Base-by-base conservation (phyloP, 257 asterid genomes). In the Ocimum tenuiflorum region DNA sequence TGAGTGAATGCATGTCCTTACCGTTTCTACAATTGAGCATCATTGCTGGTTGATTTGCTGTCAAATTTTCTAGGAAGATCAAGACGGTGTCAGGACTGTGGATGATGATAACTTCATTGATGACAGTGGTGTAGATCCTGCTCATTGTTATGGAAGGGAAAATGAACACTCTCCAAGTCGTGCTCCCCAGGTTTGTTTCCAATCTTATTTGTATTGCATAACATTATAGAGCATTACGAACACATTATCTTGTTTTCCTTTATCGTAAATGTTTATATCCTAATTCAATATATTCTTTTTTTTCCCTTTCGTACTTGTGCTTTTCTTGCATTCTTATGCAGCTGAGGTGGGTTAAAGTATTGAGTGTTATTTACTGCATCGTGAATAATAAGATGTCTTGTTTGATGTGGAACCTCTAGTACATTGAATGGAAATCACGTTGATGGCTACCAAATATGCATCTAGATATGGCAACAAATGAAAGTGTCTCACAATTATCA, bases 61-160 rank as follows among this genome's bases (percentile, higher is more conserved):
- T 27, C 31, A 27, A 27, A 50, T 61, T 63, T 45, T 70, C 15
- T 65, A 81, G 90, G 89, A 86, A 74, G 94, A 86, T 61, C 82
- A 64, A 42, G 86, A 85, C n/a, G 91, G 89, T 55, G 43, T 54
- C 20, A 77, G 83, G 78, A 80, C 82, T 1, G 0, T 80, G 24
- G 82, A 85, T 71, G 95, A 81, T 75, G 92, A 85, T 71, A 85
- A 87, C 73, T 85, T 87, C 86, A 81, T 85, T 35, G 88, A 87
- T 73, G 92, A 87, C 70, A 78, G 56, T 73, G 92, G 90, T 20
- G 62, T 83, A 63, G 86, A 85, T 72, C 86, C 90, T 38, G 82
- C 81, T 60, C 77, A 78, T 45, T 78, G 80, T 19, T 81, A 81
- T 63, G 85, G 79, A 69, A 76, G 79, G 63, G 88, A 76, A 33